Conservation (phyloP, 164 flowering plant species). For the Akebia trifoliata region DNA sequence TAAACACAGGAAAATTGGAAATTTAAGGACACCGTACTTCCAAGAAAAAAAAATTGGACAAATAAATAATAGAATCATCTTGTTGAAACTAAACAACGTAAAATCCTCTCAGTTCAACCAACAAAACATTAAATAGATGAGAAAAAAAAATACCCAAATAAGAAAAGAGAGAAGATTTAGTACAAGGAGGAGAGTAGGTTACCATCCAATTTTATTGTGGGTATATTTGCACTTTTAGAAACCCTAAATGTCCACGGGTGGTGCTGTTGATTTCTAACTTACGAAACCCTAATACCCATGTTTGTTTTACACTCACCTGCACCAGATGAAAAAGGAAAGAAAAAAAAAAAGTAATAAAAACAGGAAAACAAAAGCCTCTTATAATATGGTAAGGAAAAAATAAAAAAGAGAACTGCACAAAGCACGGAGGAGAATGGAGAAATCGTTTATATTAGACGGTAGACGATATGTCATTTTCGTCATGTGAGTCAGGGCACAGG, state of each 20-base stretch:
- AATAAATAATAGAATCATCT: not conserved
- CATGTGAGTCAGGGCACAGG: constrained; percentile 40
- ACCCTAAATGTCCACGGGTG: constrained; percentile 10
- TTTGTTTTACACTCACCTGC: not conserved
- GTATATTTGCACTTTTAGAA: constrained; percentile 6
- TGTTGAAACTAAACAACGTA: constrained; percentile 6
- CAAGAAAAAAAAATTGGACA: not conserved
- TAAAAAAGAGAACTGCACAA: constrained; percentile 20
- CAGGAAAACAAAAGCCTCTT: not conserved
- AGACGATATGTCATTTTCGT: constrained; percentile 38
- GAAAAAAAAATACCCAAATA: not conserved
- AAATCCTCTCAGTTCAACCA: not conserved
- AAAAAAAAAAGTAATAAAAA: not conserved
- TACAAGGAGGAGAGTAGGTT: not conserved
- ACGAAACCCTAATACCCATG: constrained; percentile 8
- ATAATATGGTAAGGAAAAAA: not conserved
- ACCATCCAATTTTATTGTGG: not conserved
- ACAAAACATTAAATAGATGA: not conserved
- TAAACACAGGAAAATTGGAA: not conserved
- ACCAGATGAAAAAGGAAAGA: not conserved
- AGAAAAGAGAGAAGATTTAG: not conserved
- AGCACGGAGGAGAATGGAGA: constrained; percentile 28
- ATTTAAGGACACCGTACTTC: not conserved
- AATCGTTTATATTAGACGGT: not conserved
- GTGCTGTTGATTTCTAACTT: not conserved